Evolutionary conservation across 352 stramenopile genomes (phyloP), one percentile per base, ranked within the genome.

Genomic region (Phytophthora tubulina): DNA sequence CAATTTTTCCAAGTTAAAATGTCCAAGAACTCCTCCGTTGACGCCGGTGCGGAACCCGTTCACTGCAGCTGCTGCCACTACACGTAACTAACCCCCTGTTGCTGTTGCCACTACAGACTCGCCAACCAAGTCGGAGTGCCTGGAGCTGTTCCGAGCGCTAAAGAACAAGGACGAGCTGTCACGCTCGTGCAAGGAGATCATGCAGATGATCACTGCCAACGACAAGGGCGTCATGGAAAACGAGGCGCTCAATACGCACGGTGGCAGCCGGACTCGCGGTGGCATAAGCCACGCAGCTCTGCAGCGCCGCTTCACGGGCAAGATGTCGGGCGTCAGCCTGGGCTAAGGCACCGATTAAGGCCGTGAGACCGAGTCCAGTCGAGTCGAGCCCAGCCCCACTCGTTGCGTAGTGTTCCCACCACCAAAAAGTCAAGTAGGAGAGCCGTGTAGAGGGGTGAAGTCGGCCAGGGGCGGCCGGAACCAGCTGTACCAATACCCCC

Each of bases 81-180:
- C 2, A 0, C 10, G 21, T 21, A 13, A 27, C 54, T 66, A 15
- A 67, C 48, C 9, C 6, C 17, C 9, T 51, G 41, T 42, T 32
- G n/a, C 39, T 53, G 8, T 36, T 59, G 11, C n/a, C 46, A 8
- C 1, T 15, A 6, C 55, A 85, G 79, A 84, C 8, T 61, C 68
- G 5, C 58, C 63, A 14, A 83, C 56, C 50, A 84, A 85, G 70
- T 65, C 55, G 14, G 80, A 93, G 71, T 95, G 87, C 66, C 67
- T 92, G n/a, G 81, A 92, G 56, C 70, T 89, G 33, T 95, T 92
- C 67, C 82, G 82, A 58, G 72, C 72, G 33, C 74, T 92, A 9
- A 93, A 92, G 72, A 93, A 93, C 73, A 93, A 93, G 78, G 87
- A 95, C 67, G 85, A 95, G 65, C 78, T 95, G 14, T 85, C 84